phyloP scores from a whole-genome alignment of 2,329 filamentous ascomycete species.

The Aureobasidium zeae region DNA sequence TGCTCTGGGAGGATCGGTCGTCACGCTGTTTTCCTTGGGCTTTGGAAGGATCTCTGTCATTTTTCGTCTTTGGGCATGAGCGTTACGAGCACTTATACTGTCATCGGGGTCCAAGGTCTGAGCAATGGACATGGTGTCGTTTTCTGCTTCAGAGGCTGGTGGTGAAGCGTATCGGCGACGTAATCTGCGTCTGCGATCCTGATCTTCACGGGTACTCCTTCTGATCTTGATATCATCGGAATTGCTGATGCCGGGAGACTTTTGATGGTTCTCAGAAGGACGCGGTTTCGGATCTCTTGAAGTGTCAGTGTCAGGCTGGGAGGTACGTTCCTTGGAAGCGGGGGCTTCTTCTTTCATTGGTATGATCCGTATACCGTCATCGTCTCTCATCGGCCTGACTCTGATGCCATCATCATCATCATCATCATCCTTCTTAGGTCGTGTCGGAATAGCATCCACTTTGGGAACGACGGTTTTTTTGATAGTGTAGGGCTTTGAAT shows the following conservation, averaged over 20 bases:
- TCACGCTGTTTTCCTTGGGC: background rate
- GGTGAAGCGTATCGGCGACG: constrained; percentile 10
- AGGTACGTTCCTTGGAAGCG: background rate
- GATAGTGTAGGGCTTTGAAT: constrained; percentile 10
- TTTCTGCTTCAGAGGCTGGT: constrained; percentile 11
- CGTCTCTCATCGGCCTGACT: constrained; percentile 17
- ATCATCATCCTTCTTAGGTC: constrained; percentile 22
- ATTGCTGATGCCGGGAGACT: too few relatives aligned
- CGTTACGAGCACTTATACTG: constrained; percentile 18
- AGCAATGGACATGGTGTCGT: constrained; percentile 13
- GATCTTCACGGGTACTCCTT: constrained; percentile 5
- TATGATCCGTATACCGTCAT: constrained; percentile 13
- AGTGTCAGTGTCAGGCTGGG: background rate
- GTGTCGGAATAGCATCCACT: too few relatives aligned
- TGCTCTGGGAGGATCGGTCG: background rate
- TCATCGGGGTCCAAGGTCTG: constrained; percentile 17
- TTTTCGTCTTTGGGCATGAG: constrained; percentile 27
- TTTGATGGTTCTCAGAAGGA: too few relatives aligned
- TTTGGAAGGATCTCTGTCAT: background rate
- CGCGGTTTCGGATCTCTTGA: background rate
- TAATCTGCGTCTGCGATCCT: constrained; percentile 2
- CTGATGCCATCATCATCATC: constrained; percentile 14
- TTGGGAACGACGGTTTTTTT: constrained; percentile 9
- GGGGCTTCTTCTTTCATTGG: constrained; percentile 4
- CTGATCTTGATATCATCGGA: background rate